Conservation (phyloP, 192 early-diverging fungal genomes). For the Spizellomyces punctatus region DNA sequence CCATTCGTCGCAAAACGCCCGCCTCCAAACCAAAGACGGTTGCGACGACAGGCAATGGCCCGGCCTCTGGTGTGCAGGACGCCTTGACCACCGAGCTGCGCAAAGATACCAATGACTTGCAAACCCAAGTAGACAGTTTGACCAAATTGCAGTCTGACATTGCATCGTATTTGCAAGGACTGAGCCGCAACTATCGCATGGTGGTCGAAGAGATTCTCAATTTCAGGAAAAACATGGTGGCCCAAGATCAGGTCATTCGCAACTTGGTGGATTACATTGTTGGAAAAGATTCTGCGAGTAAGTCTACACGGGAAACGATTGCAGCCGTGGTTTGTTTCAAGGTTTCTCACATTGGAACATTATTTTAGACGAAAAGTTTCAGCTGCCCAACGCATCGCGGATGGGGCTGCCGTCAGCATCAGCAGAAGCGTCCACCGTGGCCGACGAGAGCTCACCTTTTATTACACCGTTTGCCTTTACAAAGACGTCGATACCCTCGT, state of each 20-base stretch:
- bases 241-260: slow-evolving; percentile 35
- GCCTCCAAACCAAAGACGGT: slow-evolving; percentile 9
- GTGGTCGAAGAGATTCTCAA: slow-evolving; percentile 34
- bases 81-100: slow-evolving; percentile 13
- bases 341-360: too few species aligned
- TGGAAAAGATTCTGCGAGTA: slow-evolving; percentile 25
- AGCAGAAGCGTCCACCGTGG: not conserved
- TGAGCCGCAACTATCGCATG: slow-evolving; percentile 32
- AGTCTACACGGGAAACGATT: too few species aligned
- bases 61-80: not conserved
- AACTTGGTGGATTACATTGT: slow-evolving; percentile 42
- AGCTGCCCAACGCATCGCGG: not conserved
- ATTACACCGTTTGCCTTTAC: slow-evolving; percentile 40
- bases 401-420: not conserved
- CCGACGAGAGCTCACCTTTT: not conserved
- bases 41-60: not conserved
- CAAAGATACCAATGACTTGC: slow-evolving; percentile 31
- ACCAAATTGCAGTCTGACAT: slow-evolving; percentile 33
- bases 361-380: not conserved
- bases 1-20: slow-evolving; percentile 66
- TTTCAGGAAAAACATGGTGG: slow-evolving; percentile 28
- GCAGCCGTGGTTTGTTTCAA: too few species aligned
- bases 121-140: slow-evolving; percentile 32
- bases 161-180: slow-evolving; percentile 26
- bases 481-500: slow-evolving; percentile 32